Base-by-base conservation (phyloP, 306 rosid genomes). In the Oemleria cerasiformis region DNA sequence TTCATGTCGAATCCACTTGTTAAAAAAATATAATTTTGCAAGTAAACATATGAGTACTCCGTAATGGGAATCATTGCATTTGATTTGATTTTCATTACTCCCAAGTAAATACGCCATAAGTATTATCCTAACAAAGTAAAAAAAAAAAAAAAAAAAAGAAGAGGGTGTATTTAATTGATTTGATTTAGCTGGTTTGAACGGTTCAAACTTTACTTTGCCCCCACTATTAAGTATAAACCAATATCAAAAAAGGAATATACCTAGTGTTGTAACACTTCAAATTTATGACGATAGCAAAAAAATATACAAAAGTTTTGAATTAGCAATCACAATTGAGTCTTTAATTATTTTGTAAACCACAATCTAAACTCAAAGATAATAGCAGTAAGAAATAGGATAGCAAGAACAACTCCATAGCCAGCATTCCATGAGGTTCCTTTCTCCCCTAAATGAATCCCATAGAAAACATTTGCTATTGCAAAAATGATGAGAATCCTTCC, bases 381-480 rank as follows among this genome's bases (percentile, higher is more conserved):
- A 36, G 86, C 85, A 80, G 71, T 73, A 9, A 85, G 62, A 73
- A 86, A 14, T 21, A 91, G 70, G 60, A 86, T 10, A 19, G 76
- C 79, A 55, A 91, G 84, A 47, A 73, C 92, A 56, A 78, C 57
- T 34, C 88, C 97, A 81, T 91, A 91, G 65, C 83, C 85, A 1
- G 77, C 78, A 70, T 6, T 67, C 94, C 94, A 91, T 38, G 75
- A 84, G 9, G 47, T 78, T 66, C 88, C 94, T 63, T 74, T 84
- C 6, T 13, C 76, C 11, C 81, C 94, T 54, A 88, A 74, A 78
- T 83, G 83, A 60, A 91, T 86, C 53, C 97, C 97, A 25, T 88
- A 88, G 90, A 88, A 91, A 39, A 88, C 85, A 75, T 91, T 91
- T 56, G 88, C 88, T n/a, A 81, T 44, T 23, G 88, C 85, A 42